Conservation (phyloP, 768 basidiomycete species). For the Leccinellum albellum region DNA sequence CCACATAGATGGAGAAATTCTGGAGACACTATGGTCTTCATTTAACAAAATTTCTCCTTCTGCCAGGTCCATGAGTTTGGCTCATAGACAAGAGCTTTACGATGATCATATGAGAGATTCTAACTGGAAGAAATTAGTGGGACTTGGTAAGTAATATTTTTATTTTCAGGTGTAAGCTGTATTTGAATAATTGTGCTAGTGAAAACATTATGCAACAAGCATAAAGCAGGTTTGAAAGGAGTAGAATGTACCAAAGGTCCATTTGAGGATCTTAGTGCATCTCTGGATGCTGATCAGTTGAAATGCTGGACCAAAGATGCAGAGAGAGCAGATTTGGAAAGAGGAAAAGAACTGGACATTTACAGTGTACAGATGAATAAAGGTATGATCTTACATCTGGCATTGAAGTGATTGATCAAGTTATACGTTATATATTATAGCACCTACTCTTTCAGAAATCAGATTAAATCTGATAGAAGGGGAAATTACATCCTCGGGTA, state of each 20-base stretch:
- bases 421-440: too few species aligned
- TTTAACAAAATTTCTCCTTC: slow-evolving; percentile 27
- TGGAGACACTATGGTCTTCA: slow-evolving; percentile 33
- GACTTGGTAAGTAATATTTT: too few species aligned
- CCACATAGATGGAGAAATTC: slow-evolving; percentile 30
- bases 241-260: background rate
- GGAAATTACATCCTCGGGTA: background rate
- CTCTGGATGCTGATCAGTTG: too few species aligned
- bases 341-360: background rate
- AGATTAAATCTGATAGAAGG: background rate
- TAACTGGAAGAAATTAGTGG: slow-evolving; percentile 1
- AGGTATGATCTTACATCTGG: background rate
- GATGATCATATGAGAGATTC: slow-evolving; percentile 3
- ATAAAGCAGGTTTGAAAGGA: background rate
- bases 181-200: background rate
- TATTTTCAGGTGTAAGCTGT: too few species aligned
- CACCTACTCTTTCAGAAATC: background rate
- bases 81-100: slow-evolving; percentile 24
- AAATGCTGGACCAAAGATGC: too few species aligned
- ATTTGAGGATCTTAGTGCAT: background rate
- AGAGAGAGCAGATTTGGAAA: background rate
- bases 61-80: slow-evolving; percentile 18
- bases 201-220: background rate
- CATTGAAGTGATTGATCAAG: too few species aligned
- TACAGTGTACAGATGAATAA: background rate